Conservation (phyloP, 2,329 filamentous ascomycete genomes). For the Huntiella moniliformis region DNA sequence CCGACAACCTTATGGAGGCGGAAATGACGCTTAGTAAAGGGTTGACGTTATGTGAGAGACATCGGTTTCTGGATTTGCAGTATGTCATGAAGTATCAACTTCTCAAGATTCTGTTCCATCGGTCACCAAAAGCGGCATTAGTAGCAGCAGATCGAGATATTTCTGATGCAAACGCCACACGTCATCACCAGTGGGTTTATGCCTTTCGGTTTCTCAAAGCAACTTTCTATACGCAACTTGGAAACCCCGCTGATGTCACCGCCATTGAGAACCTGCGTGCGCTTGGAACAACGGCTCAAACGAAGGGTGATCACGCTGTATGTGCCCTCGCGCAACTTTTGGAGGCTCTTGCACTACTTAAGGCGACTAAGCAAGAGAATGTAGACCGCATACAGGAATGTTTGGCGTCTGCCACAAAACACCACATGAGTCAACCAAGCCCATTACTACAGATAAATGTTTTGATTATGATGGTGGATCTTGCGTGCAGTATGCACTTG, state of each 20-base stretch:
- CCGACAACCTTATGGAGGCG: slow-evolving; percentile 54
- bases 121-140: slow-evolving; percentile 52
- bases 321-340: slow-evolving; percentile 46
- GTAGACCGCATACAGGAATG: slow-evolving; percentile 54
- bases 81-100: slow-evolving; percentile 62
- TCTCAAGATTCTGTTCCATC: slow-evolving; percentile 49
- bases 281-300: slow-evolving; percentile 39
- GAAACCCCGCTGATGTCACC: slow-evolving; percentile 39
- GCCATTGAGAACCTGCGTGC: slow-evolving; percentile 50
- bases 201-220: slow-evolving; percentile 58
- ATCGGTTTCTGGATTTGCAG: slow-evolving; percentile 41
- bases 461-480: slow-evolving; percentile 47
- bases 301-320: slow-evolving; percentile 42
- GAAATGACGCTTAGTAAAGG: slow-evolving; percentile 56
- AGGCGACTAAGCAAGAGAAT: slow-evolving; percentile 42
- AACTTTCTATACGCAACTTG: slow-evolving; percentile 45
- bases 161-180: slow-evolving; percentile 46
- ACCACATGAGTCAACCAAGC: slow-evolving; percentile 46
- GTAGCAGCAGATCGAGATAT: slow-evolving; percentile 54
- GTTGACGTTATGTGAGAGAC: slow-evolving; percentile 45
- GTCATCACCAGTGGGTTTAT: slow-evolving; percentile 56
- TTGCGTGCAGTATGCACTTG: slow-evolving; percentile 48
- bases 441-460: slow-evolving; percentile 48
- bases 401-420: slow-evolving; percentile 53
- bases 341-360: slow-evolving; percentile 51